A percentile compares a stretch with the other conserved stretches of the same genome.
phyloP scores from a whole-genome alignment of 164 flowering plant genomes.

The Hamamelis virginiana region DNA sequence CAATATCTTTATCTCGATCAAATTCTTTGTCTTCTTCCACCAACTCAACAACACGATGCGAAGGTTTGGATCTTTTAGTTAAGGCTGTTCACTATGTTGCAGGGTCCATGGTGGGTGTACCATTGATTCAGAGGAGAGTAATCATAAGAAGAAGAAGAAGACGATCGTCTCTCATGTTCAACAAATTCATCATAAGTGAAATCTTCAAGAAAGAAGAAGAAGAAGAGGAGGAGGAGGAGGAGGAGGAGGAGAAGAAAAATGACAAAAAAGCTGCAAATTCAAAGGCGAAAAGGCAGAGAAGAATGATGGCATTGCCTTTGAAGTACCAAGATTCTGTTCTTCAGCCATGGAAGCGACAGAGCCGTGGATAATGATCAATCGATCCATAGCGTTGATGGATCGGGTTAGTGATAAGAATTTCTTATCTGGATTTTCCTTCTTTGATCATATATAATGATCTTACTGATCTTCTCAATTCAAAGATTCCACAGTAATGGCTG shows the following conservation, averaged over 20 bases:
- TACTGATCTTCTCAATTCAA: too few species aligned
- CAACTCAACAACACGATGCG: conserved; percentile 27
- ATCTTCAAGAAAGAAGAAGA: neutral
- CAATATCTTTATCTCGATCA: conserved; percentile 9
- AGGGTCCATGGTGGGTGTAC: conserved; percentile 41
- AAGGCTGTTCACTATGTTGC: conserved; percentile 41
- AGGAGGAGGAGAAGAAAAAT: conserved; percentile 1
- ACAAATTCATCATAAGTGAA: conserved; percentile 8
- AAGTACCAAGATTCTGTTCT: conserved; percentile 47
- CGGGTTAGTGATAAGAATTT: conserved; percentile 12
- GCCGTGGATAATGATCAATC: conserved; percentile 18
- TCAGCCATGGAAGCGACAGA: conserved; percentile 38
- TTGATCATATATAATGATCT: neutral
- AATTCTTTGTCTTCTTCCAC: conserved; percentile 20
- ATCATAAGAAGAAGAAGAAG: conserved; percentile 31
- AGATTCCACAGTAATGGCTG: too few species aligned
- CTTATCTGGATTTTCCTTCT: conserved; percentile 22
- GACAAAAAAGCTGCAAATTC: conserved; percentile 13
- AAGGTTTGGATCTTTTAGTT: conserved; percentile 54
- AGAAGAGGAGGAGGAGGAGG: conserved; percentile 10
- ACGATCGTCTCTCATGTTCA: conserved; percentile 28
- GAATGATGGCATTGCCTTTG: conserved; percentile 40
- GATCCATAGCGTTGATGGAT: conserved; percentile 7
- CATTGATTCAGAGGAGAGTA: conserved; percentile 45
- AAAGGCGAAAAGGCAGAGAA: conserved; percentile 26